Evolutionary conservation across 2,329 filamentous ascomycete genomes (phyloP), one percentile per base, ranked within the genome.

Genomic region (Aspergillus pseudonomiae): DNA sequence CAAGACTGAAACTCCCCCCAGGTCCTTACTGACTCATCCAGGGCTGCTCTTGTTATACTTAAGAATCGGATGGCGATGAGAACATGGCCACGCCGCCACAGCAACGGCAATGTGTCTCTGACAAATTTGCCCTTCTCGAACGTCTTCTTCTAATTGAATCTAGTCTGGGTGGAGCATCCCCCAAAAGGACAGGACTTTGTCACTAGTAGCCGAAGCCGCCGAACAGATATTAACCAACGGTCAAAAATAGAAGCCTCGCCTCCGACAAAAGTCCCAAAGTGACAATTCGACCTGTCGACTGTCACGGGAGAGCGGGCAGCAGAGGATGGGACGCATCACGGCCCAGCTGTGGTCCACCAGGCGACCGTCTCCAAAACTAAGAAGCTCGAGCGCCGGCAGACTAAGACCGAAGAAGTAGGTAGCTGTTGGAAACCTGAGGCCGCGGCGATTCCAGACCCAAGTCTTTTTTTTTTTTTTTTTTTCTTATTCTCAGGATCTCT

Each of bases 211-310:
- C 46, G 26, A n/a, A 52, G 46, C 32, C 26, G 26, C 46, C 46
- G 26, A n/a, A 52, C 14, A 30, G 46, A 52, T 52, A 52, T 30
- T 52, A 52, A 52, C 26, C 26, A 52, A 52, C 46, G 19, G n/a
- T 50, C 57, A 59, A 57, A 57, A 57, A 57, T 57, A 43, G 32
- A 36, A 55, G 52, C 34, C 34, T 54, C 52, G 30, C 52, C 52
- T 21, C 34, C 32, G 24, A 36, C 36, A 55, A 55, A 36, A 24
- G 32, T 55, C 32, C 53, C 53, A 55, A 24, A 46, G 21, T 57
- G 39, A n/a, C 26, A 55, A 48, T 43, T 57, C 34, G 63, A 67
- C 59, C 61, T 62, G 59, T 65, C 59, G 63, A 62, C 59, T 65
- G 59, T 65, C 58, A 63, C 53, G 28, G 59, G 45, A 39, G 28